These are phyloP conservation scores for Hibiscus syriacus DNA, from an alignment of 345 rosid species.

Conservation along the genomic window DNA sequence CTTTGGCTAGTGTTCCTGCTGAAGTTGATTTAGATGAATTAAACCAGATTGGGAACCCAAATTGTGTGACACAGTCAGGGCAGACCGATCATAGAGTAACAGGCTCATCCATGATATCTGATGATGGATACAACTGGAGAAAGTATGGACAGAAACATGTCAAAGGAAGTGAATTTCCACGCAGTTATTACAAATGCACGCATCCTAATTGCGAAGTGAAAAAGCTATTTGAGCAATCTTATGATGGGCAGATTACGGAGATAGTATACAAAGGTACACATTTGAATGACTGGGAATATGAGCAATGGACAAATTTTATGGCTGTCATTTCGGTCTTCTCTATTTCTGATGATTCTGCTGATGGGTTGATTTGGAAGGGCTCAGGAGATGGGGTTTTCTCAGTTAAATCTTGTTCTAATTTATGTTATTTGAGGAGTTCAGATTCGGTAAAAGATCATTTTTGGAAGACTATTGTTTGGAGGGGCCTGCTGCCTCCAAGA, in stretches of 20 bases:
- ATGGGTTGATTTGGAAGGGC: too few relatives aligned
- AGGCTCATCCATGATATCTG: constrained; percentile 37
- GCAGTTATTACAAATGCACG: constrained; percentile 96
- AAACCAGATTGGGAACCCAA: constrained; percentile 35
- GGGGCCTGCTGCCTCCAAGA: too few relatives aligned
- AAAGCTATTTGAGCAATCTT: constrained; percentile 86
- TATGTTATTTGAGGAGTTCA: too few relatives aligned
- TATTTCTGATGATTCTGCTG: too few relatives aligned
- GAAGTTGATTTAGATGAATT: constrained; percentile 65
- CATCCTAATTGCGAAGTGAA: constrained; percentile 98
- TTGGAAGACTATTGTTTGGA: too few relatives aligned
- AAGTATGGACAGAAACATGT: constrained; percentile 99
- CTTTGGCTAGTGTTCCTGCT: constrained; percentile 34
- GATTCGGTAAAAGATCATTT: too few relatives aligned
- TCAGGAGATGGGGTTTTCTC: too few relatives aligned
- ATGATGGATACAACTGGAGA: constrained; percentile 99
- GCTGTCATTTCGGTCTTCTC: too few relatives aligned
- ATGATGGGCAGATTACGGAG: constrained; percentile 87
- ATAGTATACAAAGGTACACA: constrained; percentile 93
- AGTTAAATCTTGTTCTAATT: too few relatives aligned
- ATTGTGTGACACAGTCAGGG: constrained; percentile 26
- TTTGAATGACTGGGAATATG: too few relatives aligned
- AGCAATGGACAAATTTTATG: too few relatives aligned
- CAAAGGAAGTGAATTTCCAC: constrained; percentile 95
- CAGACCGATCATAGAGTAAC: constrained; percentile 59